Base-by-base conservation (phyloP, 2,329 filamentous ascomycete species). In the Aspergillus alliaceus region DNA sequence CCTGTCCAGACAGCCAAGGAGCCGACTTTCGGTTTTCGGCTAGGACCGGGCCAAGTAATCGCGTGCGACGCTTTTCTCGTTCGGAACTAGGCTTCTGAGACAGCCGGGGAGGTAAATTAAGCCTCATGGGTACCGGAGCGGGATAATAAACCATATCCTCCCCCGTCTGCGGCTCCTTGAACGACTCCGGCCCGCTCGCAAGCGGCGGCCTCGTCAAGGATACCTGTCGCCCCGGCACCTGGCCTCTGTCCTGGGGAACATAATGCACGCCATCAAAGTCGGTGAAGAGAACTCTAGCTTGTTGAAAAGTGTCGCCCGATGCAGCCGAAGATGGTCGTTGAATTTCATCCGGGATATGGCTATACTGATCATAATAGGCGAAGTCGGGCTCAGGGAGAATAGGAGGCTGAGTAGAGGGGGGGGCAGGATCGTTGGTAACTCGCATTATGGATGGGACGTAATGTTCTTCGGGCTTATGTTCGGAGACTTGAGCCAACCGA, bases 61-160 rank as follows among this genome's bases (percentile, higher is more conserved):
- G 87, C 1, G 90, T 90, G 22, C 89, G 86, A 53, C 90, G 85
- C 64, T 87, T 84, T 55, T 91, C 88, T 54, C 87, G 83, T 5
- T 86, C 82, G 9, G 81, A 77, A 2, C 84, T 84, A 8, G 89
- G 86, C 52, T 86, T 83, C 66, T 88, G 90, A 1, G 93, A 96
- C 51, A 98, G 78, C 66, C 91, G 90, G 44, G 92, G 91, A 1
- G 95, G 95, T 12, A 99, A 79, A 66, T 96, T 98, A 56, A 99
- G 82, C 87, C 96, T 93, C 60, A 90, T 88, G 3, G 95, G 95
- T 2, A 99, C 95, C 1, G 91, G 93, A 3, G 95, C 95, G 14
- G 95, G 95, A 72, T 99, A 99, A 75, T 89, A 98, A 9, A 96
- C 86, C 90, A 98, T 96, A 65, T 87, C 81, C 63, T 93, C 86